These are phyloP conservation scores for Sugiyamaella novakii DNA, from an alignment of 1,139 yeast species.

Conservation along the genomic window DNA sequence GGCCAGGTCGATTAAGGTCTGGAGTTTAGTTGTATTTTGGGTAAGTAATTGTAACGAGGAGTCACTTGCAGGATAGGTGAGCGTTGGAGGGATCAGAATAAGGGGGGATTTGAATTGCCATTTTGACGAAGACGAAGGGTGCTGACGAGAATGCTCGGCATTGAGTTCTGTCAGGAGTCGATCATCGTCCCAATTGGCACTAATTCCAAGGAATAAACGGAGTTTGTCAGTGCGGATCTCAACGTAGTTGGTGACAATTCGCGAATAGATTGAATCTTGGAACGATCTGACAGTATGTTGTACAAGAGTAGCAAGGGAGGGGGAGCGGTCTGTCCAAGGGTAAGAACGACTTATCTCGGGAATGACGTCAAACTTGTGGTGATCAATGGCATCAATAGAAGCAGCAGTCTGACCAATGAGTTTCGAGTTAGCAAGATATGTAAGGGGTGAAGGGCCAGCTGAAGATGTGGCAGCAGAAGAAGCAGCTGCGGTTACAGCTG, in stretches of 20 bases:
- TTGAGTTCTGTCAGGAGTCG: slow-evolving; percentile 13
- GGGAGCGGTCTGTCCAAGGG: slow-evolving; percentile 7
- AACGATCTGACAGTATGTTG: slow-evolving; percentile 5
- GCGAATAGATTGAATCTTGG: neutral
- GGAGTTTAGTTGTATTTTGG: neutral
- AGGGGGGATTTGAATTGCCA: slow-evolving; percentile 2
- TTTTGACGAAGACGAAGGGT: neutral
- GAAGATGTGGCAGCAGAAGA: neutral
- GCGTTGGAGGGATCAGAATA: slow-evolving; percentile 18
- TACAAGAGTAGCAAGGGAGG: slow-evolving; percentile 12
- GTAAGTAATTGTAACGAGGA: neutral
- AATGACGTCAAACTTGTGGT: slow-evolving; percentile 13
- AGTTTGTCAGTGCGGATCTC: slow-evolving; percentile 13
- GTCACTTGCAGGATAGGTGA: neutral
- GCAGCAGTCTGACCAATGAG: slow-evolving; percentile 6
- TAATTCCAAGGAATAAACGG: slow-evolving; percentile 15
- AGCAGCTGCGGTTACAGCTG: neutral
- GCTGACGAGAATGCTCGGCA: neutral
- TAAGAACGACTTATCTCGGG: neutral
- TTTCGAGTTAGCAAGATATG: slow-evolving; percentile 1
- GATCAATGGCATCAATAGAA: slow-evolving; percentile 3
- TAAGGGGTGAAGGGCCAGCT: neutral
- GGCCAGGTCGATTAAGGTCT: slow-evolving; percentile 7
- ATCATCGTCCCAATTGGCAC: slow-evolving; percentile 2
- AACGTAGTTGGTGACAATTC: slow-evolving; percentile 9